These are phyloP conservation scores for Phylloporus sp. DNA, from an alignment of 768 basidiomycete species.

Conservation along the genomic window DNA sequence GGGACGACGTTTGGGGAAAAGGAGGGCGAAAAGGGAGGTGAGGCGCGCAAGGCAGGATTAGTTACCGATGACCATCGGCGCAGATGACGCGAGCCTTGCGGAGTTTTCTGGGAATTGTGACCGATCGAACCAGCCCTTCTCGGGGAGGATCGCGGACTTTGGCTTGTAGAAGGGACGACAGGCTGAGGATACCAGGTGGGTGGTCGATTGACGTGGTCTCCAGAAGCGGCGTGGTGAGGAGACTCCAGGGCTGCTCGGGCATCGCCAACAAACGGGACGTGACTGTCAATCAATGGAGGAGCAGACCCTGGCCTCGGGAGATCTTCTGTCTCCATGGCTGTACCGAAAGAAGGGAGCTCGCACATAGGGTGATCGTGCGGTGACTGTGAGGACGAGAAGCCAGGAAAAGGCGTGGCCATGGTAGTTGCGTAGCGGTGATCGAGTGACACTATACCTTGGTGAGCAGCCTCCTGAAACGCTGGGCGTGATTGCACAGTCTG, in stretches of 20 bases:
- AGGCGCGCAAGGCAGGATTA: constrained; percentile 23
- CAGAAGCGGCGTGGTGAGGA: constrained; percentile 10
- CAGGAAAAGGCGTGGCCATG: constrained; percentile 28
- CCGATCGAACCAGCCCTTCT: constrained; percentile 32
- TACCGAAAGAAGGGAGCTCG: constrained; percentile 24
- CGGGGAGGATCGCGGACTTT: constrained; percentile 32
- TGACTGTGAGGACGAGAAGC: constrained; percentile 29
- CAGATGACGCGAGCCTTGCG: constrained; percentile 26
- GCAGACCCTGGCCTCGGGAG: constrained; percentile 28
- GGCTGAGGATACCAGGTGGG: constrained; percentile 21
- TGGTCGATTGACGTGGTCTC: constrained; percentile 15
- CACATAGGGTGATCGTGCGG: constrained; percentile 27
- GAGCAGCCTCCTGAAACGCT: constrained; percentile 15
- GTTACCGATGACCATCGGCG: constrained; percentile 32
- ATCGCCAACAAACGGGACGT: constrained; percentile 28
- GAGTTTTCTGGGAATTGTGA: constrained; percentile 27
- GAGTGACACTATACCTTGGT: constrained; percentile 17
- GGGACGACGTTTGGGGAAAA: constrained; percentile 12
- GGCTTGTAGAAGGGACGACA: constrained; percentile 14
- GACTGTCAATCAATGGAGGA: constrained; percentile 27
- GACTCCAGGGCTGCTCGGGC: constrained; percentile 20
- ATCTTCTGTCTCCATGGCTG: constrained; percentile 20
- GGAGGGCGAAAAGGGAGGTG: constrained; percentile 15
- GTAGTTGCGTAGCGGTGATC: constrained; percentile 23
- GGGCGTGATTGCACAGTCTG: constrained; percentile 16